Evolutionary conservation across 108 stramenopile species (phyloP).

Genomic region (Skeletonema grethae): DNA sequence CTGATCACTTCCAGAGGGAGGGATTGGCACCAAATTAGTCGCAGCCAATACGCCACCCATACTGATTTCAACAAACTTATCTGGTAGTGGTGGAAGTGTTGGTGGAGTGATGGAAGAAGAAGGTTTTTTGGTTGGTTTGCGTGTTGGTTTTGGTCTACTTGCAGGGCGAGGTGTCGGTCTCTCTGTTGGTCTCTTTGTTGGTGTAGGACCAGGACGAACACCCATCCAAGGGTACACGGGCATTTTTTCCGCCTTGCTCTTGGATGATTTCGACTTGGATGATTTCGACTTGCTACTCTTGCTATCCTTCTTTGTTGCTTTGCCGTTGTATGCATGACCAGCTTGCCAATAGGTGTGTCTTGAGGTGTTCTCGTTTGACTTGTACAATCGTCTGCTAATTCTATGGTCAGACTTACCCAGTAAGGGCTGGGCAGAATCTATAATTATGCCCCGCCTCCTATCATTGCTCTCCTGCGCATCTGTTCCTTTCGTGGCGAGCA

Average conservation of each 20-base stretch:
- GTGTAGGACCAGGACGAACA: not conserved
- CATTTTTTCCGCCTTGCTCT: not conserved
- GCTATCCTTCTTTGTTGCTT: not conserved
- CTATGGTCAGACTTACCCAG: not conserved
- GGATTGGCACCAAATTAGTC: conserved; percentile 9
- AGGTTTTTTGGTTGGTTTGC: not conserved
- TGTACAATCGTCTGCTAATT: not conserved
- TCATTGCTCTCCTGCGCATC: not conserved
- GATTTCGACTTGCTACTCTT: not conserved
- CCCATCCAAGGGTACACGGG: not conserved
- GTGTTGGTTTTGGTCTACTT: not conserved
- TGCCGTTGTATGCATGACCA: not conserved
- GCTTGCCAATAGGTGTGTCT: not conserved
- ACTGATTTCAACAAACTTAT: conserved; percentile 17
- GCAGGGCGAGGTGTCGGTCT: not conserved
- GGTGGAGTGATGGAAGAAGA: not conserved
- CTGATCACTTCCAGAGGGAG: conserved; percentile 8
- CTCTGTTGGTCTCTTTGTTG: not conserved
- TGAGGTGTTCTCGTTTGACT: not conserved
- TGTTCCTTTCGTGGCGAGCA: not conserved
- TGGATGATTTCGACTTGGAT: not conserved
- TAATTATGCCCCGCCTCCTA: not conserved
- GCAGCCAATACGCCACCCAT: conserved; percentile 35
- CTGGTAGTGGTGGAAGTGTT: not conserved
- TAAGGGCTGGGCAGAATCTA: not conserved